These are phyloP conservation scores for Rhizopogon rudus DNA, from an alignment of 768 basidiomycete genomes.

Conservation along the genomic window DNA sequence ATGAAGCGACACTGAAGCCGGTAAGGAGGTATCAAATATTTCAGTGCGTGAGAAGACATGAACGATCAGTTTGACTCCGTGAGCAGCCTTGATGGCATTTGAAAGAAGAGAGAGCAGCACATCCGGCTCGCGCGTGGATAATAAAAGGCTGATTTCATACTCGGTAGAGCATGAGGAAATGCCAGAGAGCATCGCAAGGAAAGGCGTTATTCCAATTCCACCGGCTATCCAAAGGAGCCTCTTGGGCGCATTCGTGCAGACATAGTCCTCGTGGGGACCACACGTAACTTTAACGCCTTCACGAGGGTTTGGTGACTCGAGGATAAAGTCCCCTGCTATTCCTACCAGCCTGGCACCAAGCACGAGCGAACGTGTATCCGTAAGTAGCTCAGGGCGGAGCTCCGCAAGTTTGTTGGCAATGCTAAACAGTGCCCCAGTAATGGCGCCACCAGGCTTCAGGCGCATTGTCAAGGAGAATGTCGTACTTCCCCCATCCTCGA, in stretches of 20 bases:
- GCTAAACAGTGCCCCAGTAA: constrained; percentile 50
- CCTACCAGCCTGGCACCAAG: constrained; percentile 44
- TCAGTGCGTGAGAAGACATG: constrained; percentile 33
- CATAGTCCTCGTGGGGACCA: not conserved
- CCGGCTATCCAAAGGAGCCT: constrained; percentile 54
- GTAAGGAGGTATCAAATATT: constrained; percentile 2
- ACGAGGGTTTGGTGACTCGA: constrained; percentile 12
- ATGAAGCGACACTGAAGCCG: not conserved
- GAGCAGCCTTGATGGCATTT: not conserved
- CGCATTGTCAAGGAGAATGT: constrained; percentile 50
- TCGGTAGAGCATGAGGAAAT: not conserved
- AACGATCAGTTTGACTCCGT: constrained; percentile 20
- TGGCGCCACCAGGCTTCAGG: constrained; percentile 46
- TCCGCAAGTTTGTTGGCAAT: constrained; percentile 40
- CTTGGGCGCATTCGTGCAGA: not conserved
- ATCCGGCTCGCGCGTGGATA: constrained; percentile 53
- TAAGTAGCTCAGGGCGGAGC: constrained; percentile 35
- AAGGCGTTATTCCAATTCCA: constrained; percentile 65
- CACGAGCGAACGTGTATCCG: constrained; percentile 33
- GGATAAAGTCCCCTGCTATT: constrained; percentile 47
- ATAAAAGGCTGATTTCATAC: constrained; percentile 38
- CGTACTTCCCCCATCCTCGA: not conserved
- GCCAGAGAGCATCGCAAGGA: constrained; percentile 47
- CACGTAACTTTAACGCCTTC: not conserved
- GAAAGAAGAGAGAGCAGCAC: constrained; percentile 38